A percentile compares a stretch with the other conserved stretches of the same genome.
Evolutionary conservation across 768 basidiomycete species (phyloP).

Genomic region (Serendipita sp.): DNA sequence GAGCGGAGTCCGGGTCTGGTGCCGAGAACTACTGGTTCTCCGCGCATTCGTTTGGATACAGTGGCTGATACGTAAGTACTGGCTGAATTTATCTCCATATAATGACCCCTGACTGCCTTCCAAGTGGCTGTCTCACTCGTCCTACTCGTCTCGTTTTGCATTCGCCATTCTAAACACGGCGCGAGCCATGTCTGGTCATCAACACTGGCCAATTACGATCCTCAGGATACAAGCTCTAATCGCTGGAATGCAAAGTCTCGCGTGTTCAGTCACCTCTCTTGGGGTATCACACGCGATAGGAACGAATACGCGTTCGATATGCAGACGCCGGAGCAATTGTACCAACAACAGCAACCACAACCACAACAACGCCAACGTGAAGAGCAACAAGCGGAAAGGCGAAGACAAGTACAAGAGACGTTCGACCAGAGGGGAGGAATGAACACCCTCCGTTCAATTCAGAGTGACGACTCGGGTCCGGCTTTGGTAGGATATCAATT

Average conservation of each 20-base stretch:
- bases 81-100: not conserved
- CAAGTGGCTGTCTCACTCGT: constrained; percentile 30
- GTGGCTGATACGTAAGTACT: constrained; percentile 34
- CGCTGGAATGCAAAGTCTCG: not conserved
- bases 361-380: not conserved
- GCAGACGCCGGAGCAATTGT: not conserved
- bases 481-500: constrained; percentile 1
- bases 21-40: constrained; percentile 36
- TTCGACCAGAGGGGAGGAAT: no score
- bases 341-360: not conserved
- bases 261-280: not conserved
- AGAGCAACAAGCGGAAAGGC: no score
- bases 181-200: constrained; percentile 36
- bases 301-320: not conserved
- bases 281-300: not conserved
- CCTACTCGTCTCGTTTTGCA: constrained; percentile 29
- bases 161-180: constrained; percentile 29
- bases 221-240: not conserved
- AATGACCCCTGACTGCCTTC: not conserved
- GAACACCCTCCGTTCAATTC: not conserved
- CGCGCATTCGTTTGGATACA: constrained; percentile 45
- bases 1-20: constrained; percentile 33
- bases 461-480: not conserved
- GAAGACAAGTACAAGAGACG: no score
- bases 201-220: constrained; percentile 20